Base-by-base conservation (phyloP, 805 yeast species). In the Starmerella khaoyaiensis region DNA sequence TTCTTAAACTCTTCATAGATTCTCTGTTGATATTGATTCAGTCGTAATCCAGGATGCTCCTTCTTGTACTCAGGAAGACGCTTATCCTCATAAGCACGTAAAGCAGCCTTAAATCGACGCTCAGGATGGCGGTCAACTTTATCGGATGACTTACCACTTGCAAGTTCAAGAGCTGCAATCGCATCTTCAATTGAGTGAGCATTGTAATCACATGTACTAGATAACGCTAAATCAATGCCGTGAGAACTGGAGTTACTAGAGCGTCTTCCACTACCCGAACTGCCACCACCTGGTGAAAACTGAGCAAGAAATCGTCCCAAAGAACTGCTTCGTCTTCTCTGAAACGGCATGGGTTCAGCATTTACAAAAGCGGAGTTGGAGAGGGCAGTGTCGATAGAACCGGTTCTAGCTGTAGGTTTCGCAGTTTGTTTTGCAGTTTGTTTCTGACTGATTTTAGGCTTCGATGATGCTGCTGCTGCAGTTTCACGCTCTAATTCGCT, bases 101-200 rank as follows among this genome's bases (percentile, higher is more conserved):
- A 64, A 0, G 93, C 93, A 19, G 87, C 82, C 62, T 80, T 81
- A 59, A 76, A 79, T 54, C 94, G 71, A 60, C 93, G 72, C 63
- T 81, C 94, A 8, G 94, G 93, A 50, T 81, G 94, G 57, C 83
- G 74, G 42, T 81, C 94, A 36, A 81, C 64, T 42, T 50, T 53
- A 28, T 46, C 53, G 14, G 44, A 8, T 43, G 60, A 61, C 28
- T 62, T 58, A 22, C 76, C 76, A 31, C 63, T 69, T 10, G 84
- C 69, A 57, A 81, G 64, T 4, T 80, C 67, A 52, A 81, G 65
- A 4, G 93, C 93, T 37, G 79, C 82, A 44, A 81, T 62, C 2
- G 87, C 90, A 51, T 71, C 71, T 46, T 81, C 93, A 31, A 81
- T 65, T 53, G 86, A 86, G 45, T 72, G 65, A 5, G 93, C 93